Conservation (phyloP, 805 yeast genomes). For the Kazachstania viticola region DNA sequence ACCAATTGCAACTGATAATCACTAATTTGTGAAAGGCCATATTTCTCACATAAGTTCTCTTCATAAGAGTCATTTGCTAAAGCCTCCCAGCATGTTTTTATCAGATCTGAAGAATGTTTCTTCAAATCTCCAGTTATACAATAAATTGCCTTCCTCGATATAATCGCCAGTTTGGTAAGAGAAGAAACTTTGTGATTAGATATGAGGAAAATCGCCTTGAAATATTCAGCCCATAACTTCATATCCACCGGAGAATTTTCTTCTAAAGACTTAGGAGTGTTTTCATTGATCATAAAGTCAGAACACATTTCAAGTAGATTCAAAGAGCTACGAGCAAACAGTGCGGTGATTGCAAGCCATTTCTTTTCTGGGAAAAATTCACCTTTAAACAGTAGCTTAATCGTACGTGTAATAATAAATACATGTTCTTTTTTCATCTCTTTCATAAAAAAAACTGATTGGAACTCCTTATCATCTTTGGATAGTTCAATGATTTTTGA, state of each 20-base stretch:
- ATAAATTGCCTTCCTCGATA: constrained; percentile 61
- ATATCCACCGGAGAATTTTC: constrained; percentile 14
- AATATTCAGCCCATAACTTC: constrained; percentile 56
- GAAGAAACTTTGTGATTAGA: constrained; percentile 60
- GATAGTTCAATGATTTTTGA: constrained; percentile 29
- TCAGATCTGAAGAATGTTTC: constrained; percentile 40
- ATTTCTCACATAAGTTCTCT: constrained; percentile 40
- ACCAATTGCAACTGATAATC: constrained; percentile 63
- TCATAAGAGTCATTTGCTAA: constrained; percentile 53
- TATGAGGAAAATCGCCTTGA: constrained; percentile 44
- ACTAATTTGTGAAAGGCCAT: constrained; percentile 50
- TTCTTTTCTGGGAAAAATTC: constrained; percentile 53
- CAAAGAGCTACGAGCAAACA: constrained; percentile 45
- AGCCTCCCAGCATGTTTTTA: constrained; percentile 60
- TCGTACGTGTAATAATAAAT: constrained; percentile 33
- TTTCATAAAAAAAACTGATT: constrained; percentile 31
- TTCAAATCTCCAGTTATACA: constrained; percentile 54
- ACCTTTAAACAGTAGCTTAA: constrained; percentile 40
- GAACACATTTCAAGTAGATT: constrained; percentile 42
- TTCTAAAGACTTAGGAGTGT: constrained; percentile 35
- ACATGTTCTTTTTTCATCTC: constrained; percentile 34
- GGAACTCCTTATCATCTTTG: constrained; percentile 30
- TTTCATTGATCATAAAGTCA: constrained; percentile 36
- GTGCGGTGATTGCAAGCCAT: constrained; percentile 61
- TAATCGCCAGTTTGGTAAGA: constrained; percentile 55